phyloP scores from a whole-genome alignment of 73 alveolate species.

The Paramecium bursaria region DNA sequence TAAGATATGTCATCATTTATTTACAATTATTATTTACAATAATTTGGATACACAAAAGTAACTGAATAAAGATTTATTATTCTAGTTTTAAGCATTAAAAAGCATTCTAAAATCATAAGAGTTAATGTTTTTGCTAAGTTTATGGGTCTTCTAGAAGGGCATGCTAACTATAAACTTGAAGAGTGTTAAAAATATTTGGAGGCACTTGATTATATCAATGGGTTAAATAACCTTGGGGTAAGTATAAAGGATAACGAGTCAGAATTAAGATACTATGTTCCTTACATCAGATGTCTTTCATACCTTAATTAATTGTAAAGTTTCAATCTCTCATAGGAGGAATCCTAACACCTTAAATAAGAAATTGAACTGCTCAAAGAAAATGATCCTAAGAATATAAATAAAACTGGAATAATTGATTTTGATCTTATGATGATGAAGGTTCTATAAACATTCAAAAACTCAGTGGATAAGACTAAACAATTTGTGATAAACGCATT shows the following conservation, averaged over 20 bases:
- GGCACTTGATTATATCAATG: constrained; percentile 38
- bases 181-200: constrained; percentile 57
- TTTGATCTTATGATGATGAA: constrained; percentile 62
- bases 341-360: constrained; percentile 31
- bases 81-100: constrained; percentile 42
- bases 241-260: constrained; percentile 42
- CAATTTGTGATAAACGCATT: constrained; percentile 64
- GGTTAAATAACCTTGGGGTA: constrained; percentile 36
- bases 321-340: constrained; percentile 27
- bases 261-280: constrained; percentile 54
- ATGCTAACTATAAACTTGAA: constrained; percentile 53
- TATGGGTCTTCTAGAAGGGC: constrained; percentile 53
- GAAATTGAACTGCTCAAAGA: constrained; percentile 49
- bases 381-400: constrained; percentile 60
- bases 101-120: constrained; percentile 52
- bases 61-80: constrained; percentile 62
- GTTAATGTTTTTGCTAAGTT: constrained; percentile 60
- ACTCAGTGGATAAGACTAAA: constrained; percentile 55
- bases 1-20: constrained; percentile 54
- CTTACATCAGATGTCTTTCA: constrained; percentile 49
- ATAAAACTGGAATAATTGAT: constrained; percentile 62
- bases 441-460: constrained; percentile 37
- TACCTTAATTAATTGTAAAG: constrained; percentile 52
- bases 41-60: constrained; percentile 62
- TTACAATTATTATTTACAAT: constrained; percentile 45